phyloP scores from a whole-genome alignment of 23 red algal genomes.

The Gracilaria domingensis region DNA sequence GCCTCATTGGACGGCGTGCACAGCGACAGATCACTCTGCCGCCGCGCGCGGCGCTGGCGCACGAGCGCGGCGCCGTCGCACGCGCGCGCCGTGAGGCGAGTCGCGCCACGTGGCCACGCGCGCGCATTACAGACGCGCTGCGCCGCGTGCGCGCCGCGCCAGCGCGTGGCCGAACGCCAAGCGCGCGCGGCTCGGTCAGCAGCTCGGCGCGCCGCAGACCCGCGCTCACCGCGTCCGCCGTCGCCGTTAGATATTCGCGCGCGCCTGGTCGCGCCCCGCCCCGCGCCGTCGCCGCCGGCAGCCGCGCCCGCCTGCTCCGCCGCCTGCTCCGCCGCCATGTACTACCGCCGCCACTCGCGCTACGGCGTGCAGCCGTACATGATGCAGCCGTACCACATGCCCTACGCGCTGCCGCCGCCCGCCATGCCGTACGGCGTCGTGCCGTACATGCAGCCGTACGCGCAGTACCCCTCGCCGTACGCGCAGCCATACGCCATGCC shows the following conservation, averaged over 20 bases:
- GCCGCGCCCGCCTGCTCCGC: background rate
- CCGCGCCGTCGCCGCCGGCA: background rate
- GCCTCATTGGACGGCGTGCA: background rate
- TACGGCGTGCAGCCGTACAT: conserved; percentile 16
- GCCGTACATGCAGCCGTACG: background rate
- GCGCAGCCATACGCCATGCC: background rate
- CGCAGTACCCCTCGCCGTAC: conserved; percentile 7
- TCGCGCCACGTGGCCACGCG: background rate
- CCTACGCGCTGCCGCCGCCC: background rate
- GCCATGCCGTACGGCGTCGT: background rate
- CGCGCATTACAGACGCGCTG: no score
- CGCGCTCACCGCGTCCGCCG: background rate
- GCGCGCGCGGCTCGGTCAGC: no score
- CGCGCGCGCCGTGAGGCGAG: background rate
- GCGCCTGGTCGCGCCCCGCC: background rate
- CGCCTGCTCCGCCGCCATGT: background rate
- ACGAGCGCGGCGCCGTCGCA: no score
- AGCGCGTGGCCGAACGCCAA: no score
- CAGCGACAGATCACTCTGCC: background rate
- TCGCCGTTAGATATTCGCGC: no score
- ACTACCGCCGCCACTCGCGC: conserved; percentile 13
- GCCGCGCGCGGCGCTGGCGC: no score
- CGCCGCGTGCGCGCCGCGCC: no score
- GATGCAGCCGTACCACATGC: conserved; percentile 1
- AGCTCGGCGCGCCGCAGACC: no score